Base-by-base conservation (phyloP, 306 rosid genomes). In the Lagenaria siceraria region DNA sequence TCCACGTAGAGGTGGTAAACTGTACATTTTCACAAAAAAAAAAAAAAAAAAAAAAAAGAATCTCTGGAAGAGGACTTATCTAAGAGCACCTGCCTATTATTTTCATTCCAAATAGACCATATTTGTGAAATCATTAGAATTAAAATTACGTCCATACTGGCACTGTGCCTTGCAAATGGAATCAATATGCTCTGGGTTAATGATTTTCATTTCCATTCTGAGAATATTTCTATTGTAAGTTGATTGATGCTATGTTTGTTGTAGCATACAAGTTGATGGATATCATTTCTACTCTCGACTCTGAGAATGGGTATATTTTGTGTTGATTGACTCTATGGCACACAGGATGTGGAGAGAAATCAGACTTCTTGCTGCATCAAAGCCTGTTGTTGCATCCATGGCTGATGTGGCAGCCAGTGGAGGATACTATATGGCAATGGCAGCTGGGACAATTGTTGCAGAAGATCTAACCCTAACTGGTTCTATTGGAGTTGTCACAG, bases 261-360 rank as follows among this genome's bases (percentile, higher is more conserved):
- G 74, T 84, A 76, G 40, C 68, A 74, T 81, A 79, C 85, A 90
- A 35, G 48, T 64, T 64, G 71, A 18, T 64, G 48, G 25, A 64
- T 64, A 64, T 19, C 48, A 33, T 64, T 35, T 35, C 48, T 64
- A 17, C 46, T 9, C 48, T 35, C 11, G n/a, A 4, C 46, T 19
- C 71, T 38, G 51, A 65, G 51, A 65, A 38, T 36, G 40, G 51
- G 25, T 65, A n/a, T n/a, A 65, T 65, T 65, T 9, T 43, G 75
- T 21, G 75, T 43, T 69, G 55, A 43, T 38, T 43, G 35, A 68
- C 73, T 38, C 73, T 66, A 78, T 84, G 78, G 36, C 74, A 60
- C 82, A 80, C 87, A 95, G 99, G 85, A 92, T 95, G 96, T 95
- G 99, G 99, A 92, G 97, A 80, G 97, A 95, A 87, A 95, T 95